Evolutionary conservation across 2,329 filamentous ascomycete genomes (phyloP).

Genomic region (Ophiostoma australiae): DNA sequence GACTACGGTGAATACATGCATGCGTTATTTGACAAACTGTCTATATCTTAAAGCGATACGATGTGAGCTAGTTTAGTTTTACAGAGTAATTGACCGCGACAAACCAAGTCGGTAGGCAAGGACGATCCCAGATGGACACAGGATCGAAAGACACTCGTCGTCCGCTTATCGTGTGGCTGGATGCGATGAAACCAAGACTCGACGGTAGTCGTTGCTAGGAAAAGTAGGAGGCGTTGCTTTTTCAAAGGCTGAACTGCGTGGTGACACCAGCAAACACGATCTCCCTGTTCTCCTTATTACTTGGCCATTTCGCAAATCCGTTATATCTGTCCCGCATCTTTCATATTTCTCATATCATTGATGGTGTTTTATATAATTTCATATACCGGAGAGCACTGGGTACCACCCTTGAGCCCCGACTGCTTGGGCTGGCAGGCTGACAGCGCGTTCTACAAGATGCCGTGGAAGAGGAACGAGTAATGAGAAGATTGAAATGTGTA

Average conservation of each 20-base stretch:
- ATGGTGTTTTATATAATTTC: neutral
- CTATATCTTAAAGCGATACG: too few species aligned
- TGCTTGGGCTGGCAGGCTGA: neutral
- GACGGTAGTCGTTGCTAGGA: neutral
- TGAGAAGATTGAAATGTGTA: too few species aligned
- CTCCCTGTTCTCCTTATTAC: too few species aligned
- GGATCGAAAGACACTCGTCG: neutral
- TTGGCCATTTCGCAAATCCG: too few species aligned
- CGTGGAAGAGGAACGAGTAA: neutral
- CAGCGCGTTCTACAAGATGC: constrained; percentile 7
- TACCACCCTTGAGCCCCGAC: neutral
- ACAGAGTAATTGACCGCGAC: neutral
- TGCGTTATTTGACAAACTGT: too few species aligned
- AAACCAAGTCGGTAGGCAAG: neutral
- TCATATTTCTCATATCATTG: neutral
- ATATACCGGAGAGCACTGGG: neutral
- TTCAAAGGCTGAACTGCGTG: neutral
- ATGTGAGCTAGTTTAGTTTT: too few species aligned
- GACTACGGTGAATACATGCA: too few species aligned
- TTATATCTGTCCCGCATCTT: neutral
- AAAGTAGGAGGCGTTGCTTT: neutral
- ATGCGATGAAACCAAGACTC: neutral
- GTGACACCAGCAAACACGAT: neutral
- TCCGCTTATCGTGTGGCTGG: constrained; percentile 10
- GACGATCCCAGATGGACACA: neutral